These are phyloP conservation scores for Trichoderma polysporum DNA, from an alignment of 2,329 filamentous ascomycete genomes.

Conservation along the genomic window DNA sequence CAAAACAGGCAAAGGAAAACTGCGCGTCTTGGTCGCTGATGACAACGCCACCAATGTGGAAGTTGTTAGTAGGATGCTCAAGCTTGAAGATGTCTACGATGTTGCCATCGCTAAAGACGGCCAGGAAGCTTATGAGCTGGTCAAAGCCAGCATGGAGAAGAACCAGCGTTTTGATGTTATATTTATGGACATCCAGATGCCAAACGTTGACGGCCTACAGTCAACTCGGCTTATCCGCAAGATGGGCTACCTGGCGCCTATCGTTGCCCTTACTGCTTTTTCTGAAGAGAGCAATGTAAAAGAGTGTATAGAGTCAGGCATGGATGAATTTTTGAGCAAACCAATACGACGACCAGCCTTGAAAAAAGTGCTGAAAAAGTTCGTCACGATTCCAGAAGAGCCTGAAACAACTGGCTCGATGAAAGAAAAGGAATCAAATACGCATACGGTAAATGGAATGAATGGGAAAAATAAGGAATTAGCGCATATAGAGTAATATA, in stretches of 20 bases:
- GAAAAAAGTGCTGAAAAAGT: conserved; percentile 83
- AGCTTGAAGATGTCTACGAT: conserved; percentile 78
- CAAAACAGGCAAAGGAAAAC: conserved; percentile 59
- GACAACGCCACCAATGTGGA: conserved; percentile 60
- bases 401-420: conserved; percentile 4
- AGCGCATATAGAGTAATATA: conserved; percentile 12
- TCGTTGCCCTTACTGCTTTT: conserved; percentile 88
- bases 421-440: background rate
- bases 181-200: conserved; percentile 97
- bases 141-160: conserved; percentile 77
- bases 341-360: conserved; percentile 79
- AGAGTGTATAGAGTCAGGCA: conserved; percentile 83
- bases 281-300: conserved; percentile 86
- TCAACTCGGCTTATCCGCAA: conserved; percentile 81
- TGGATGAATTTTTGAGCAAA: conserved; percentile 83
- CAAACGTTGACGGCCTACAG: conserved; percentile 84
- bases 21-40: conserved; percentile 84
- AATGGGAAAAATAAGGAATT: conserved; percentile 6
- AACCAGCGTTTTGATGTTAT: conserved; percentile 78
- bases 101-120: conserved; percentile 85
- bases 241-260: conserved; percentile 83
- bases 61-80: conserved; percentile 62
- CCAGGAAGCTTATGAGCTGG: conserved; percentile 82
- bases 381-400: conserved; percentile 77
- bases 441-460: conserved; percentile 2